phyloP scores from a whole-genome alignment of 2,329 filamentous ascomycete species.

The Xylaria sp. region DNA sequence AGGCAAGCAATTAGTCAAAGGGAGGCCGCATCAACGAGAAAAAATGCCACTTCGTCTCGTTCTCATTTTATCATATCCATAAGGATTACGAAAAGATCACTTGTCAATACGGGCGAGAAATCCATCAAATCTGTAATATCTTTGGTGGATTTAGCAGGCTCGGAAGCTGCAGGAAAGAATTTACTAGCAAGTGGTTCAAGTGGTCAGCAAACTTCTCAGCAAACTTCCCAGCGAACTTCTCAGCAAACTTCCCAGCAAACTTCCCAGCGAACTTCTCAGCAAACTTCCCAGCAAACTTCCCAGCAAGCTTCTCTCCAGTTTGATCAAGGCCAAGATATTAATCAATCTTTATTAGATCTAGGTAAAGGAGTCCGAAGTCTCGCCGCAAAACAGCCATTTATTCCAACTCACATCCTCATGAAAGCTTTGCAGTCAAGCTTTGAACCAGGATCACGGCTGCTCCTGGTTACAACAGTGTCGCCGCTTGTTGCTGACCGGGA shows the following conservation, averaged over 20 bases:
- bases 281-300: too few species aligned
- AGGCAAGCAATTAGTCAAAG: conserved; percentile 81
- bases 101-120: conserved; percentile 75
- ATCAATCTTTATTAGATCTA: conserved; percentile 87
- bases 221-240: too few species aligned
- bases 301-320: too few species aligned
- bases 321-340: conserved; percentile 91
- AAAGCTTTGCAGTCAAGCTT: conserved; percentile 93
- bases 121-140: conserved; percentile 91
- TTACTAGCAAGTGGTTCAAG: conserved; percentile 85
- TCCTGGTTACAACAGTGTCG: conserved; percentile 98
- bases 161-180: conserved; percentile 62
- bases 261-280: too few species aligned
- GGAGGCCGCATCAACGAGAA: conserved; percentile 89
- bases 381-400: conserved; percentile 83
- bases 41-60: conserved; percentile 90
- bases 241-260: not conserved
- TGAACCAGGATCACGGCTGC: conserved; percentile 90
- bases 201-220: conserved; percentile 22
- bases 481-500: conserved; percentile 88
- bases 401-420: conserved; percentile 93
- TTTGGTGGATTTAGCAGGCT: conserved; percentile 94
- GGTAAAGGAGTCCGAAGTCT: conserved; percentile 95
- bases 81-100: conserved; percentile 36
- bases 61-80: conserved; percentile 91